phyloP scores from a whole-genome alignment of 2,329 filamentous ascomycete species.

The Neopestalotiopsis rosae region DNA sequence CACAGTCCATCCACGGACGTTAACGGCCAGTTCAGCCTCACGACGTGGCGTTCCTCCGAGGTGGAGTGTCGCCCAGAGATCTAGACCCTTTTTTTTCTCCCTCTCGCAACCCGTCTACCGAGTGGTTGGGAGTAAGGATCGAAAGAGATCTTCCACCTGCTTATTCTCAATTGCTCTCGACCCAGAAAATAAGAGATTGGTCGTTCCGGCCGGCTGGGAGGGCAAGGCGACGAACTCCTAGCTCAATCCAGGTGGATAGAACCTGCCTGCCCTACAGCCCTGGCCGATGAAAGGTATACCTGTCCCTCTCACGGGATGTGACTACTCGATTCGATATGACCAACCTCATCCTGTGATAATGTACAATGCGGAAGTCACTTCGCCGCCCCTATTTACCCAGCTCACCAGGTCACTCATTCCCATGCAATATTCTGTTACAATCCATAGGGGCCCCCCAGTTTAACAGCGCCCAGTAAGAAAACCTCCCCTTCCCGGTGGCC shows the following conservation, averaged over 20 bases:
- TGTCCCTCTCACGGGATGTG: background rate
- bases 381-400: background rate
- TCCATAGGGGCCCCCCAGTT: no score
- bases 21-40: no score
- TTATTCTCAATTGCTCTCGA: background rate
- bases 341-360: background rate
- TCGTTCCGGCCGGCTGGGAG: background rate
- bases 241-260: background rate
- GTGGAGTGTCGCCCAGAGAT: background rate
- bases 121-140: no score
- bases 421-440: no score
- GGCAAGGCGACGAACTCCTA: background rate
- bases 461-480: no score
- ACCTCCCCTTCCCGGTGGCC: no score
- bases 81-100: background rate
- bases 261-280: background rate
- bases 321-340: background rate
- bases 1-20: no score
- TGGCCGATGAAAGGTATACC: no score
- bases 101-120: no score
- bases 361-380: background rate
- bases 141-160: no score
- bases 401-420: no score
- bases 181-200: background rate
- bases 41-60: no score